These are phyloP conservation scores for Axilococcus clingmanii DNA, from an alignment of 139 green algal species.

Conservation along the genomic window DNA sequence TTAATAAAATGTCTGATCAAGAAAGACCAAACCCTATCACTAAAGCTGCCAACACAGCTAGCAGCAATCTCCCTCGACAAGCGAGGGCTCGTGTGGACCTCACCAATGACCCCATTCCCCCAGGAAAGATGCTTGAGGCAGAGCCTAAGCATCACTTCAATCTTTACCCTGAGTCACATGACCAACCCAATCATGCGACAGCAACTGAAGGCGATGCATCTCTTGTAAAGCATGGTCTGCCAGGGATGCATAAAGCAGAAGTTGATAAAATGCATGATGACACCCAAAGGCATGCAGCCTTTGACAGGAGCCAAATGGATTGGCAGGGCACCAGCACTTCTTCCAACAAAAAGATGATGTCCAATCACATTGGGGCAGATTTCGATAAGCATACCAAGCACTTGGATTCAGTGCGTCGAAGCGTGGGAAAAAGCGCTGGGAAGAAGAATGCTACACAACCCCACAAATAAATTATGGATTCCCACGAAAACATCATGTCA, in stretches of 20 bases:
- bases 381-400: no score
- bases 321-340: no score
- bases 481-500: no score
- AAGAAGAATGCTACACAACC: no score
- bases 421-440: no score
- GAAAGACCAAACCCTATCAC: neutral
- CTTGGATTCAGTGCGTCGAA: no score
- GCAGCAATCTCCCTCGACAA: conserved; percentile 17
- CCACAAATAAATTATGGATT: no score
- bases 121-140: conserved; percentile 9
- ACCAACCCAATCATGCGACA: no score
- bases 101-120: conserved; percentile 9
- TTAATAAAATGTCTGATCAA: neutral
- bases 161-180: conserved; percentile 8
- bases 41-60: conserved; percentile 2
- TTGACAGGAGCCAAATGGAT: neutral
- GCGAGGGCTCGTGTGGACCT: conserved; percentile 9
- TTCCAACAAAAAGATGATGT: no score
- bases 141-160: conserved; percentile 15
- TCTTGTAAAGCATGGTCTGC: neutral
- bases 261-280: conserved; percentile 1
- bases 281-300: neutral
- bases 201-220: no score
- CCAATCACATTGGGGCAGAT: no score
- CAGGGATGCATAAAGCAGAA: neutral